Conservation (phyloP, 1,284 basidiomycete genomes). For the Trichosporon coremiiforme region DNA sequence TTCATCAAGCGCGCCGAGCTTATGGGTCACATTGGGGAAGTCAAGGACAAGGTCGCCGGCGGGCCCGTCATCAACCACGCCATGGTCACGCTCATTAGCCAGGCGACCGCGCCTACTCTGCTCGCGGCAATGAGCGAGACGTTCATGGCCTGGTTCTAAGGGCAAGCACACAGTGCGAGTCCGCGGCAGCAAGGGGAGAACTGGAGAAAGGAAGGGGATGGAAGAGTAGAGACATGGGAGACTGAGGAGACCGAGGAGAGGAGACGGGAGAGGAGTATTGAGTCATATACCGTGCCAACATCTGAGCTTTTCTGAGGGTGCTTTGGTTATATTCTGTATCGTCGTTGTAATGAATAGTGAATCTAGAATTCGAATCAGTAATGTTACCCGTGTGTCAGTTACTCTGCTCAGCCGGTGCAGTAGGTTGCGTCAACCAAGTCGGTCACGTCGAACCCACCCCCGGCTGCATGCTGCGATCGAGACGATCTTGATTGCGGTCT, state of each 20-base stretch:
- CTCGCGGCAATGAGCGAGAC: constrained; percentile 63
- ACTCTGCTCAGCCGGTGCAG: too few relatives aligned
- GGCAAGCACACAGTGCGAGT: too few relatives aligned
- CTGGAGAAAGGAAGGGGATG: background rate
- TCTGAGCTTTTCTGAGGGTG: too few relatives aligned
- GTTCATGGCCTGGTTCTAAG: constrained; percentile 82
- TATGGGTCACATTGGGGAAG: constrained; percentile 58
- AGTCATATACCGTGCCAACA: constrained; percentile 10
- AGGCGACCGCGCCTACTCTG: constrained; percentile 60
- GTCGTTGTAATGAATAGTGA: constrained; percentile 17
- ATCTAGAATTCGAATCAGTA: background rate
- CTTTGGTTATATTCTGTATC: constrained; percentile 6
- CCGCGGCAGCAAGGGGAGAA: too few relatives aligned
- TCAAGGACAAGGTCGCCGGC: constrained; percentile 69
- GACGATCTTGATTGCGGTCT: too few relatives aligned
- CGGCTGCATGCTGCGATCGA: too few relatives aligned
- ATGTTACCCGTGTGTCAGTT: background rate
- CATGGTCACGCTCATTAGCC: constrained; percentile 77
- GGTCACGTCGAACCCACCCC: too few relatives aligned
- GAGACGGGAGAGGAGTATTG: background rate
- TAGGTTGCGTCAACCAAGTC: too few relatives aligned
- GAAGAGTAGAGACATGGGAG: background rate
- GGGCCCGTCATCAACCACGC: constrained; percentile 71
- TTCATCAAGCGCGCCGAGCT: constrained; percentile 62
- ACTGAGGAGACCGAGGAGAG: background rate